Conservation (phyloP, 176 grass and related monocot species). For the Oryza australiensis region DNA sequence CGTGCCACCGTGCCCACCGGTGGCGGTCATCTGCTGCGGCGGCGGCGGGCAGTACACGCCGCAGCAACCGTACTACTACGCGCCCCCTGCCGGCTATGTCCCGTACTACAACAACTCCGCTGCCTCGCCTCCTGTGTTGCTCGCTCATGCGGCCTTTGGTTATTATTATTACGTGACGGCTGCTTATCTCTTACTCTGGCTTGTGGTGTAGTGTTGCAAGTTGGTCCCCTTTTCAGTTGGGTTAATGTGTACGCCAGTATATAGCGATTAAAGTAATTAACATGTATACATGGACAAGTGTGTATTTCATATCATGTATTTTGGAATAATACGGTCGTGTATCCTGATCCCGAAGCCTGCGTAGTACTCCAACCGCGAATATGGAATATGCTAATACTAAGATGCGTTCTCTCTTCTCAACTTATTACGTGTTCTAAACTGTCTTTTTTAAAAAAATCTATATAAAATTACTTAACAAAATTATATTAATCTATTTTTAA, state of each 20-base stretch:
- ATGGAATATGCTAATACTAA: no score
- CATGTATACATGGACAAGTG: neutral
- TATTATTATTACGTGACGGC: neutral
- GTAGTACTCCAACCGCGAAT: neutral
- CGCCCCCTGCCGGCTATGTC: conserved; percentile 30
- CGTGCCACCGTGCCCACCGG: conserved; percentile 35
- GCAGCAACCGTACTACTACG: conserved; percentile 27
- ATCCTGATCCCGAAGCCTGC: neutral
- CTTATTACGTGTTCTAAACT: no score
- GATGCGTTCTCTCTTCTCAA: no score
- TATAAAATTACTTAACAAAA: no score
- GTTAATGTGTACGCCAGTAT: no score
- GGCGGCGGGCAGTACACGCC: conserved; percentile 28
- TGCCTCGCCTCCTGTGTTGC: conserved; percentile 15
- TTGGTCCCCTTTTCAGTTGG: no score
- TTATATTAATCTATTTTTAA: no score
- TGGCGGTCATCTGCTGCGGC: conserved; percentile 36
- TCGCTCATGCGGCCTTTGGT: neutral
- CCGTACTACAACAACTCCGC: conserved; percentile 48
- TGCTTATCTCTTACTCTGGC: neutral
- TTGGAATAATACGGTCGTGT: neutral
- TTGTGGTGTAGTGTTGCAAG: conserved; percentile 1
- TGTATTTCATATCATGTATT: neutral
- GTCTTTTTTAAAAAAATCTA: no score
- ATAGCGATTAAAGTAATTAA: neutral